Evolutionary conservation across 1,139 yeast genomes (phyloP).

Genomic region (Lodderomyces jiufengensis): DNA sequence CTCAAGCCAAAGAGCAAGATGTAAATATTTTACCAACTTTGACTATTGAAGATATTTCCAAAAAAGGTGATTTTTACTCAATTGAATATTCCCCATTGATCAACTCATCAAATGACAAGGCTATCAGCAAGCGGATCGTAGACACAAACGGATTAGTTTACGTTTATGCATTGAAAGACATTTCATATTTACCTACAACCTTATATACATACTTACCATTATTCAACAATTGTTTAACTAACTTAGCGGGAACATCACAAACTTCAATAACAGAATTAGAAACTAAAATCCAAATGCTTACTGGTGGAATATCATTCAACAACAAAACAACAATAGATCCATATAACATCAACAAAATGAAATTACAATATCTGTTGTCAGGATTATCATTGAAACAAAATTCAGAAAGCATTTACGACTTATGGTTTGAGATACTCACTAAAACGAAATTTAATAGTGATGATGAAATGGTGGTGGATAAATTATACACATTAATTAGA

Average conservation of each 20-base stretch:
- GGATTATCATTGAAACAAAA: conserved; percentile 78
- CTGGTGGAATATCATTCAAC: conserved; percentile 78
- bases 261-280: conserved; percentile 79
- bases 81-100: conserved; percentile 23
- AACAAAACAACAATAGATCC: conserved; percentile 59
- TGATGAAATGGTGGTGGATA: conserved; percentile 55
- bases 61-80: conserved; percentile 44
- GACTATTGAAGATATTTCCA: conserved; percentile 66
- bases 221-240: conserved; percentile 76
- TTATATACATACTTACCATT: conserved; percentile 70
- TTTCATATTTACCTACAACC: conserved; percentile 55
- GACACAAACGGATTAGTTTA: conserved; percentile 78
- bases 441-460: conserved; percentile 57
- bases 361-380: conserved; percentile 49
- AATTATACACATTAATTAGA: conserved; percentile 69
- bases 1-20: conserved; percentile 70
- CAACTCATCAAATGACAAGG: conserved; percentile 16
- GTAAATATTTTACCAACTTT: conserved; percentile 77
- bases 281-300: conserved; percentile 72
- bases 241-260: conserved; percentile 69
- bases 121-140: conserved; percentile 40
- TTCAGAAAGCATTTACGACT: conserved; percentile 52
- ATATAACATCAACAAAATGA: conserved; percentile 36
- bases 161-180: conserved; percentile 54
- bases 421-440: conserved; percentile 67